These are phyloP conservation scores for Paramecium sonneborni DNA, from an alignment of 73 alveolate genomes.

Conservation along the genomic window DNA sequence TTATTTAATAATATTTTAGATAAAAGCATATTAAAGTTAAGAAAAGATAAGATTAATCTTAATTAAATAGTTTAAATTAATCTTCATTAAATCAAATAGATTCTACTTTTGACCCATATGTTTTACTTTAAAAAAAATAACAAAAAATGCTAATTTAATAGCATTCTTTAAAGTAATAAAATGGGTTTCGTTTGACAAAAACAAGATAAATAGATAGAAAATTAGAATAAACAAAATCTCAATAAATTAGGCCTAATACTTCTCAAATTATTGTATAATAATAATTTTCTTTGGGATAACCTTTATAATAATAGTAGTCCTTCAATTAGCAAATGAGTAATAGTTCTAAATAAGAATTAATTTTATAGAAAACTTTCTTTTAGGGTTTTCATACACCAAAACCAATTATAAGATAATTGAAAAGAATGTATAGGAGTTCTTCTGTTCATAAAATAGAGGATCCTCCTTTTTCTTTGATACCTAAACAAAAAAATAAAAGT, in stretches of 20 bases:
- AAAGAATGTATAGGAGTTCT: constrained; percentile 31
- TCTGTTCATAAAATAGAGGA: constrained; percentile 28
- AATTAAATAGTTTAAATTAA: background rate
- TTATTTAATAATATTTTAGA: constrained; percentile 11
- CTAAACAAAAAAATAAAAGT: background rate
- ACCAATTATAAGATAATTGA: background rate
- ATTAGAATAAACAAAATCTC: background rate
- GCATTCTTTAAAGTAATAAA: background rate
- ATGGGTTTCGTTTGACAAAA: background rate
- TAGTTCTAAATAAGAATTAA: background rate
- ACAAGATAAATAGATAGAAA: constrained; percentile 10
- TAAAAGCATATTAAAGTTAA: background rate
- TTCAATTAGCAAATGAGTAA: background rate
- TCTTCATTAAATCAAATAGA: background rate
- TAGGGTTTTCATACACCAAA: constrained; percentile 27
- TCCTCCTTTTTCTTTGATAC: background rate
- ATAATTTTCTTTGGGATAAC: background rate
- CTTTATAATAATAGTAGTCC: background rate
- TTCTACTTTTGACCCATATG: constrained; percentile 11
- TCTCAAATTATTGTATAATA: background rate
- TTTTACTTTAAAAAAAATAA: background rate
- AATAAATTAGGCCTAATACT: constrained; percentile 15
- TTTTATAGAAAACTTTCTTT: background rate
- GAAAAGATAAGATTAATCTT: background rate
- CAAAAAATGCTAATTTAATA: background rate